Base-by-base conservation (phyloP, 306 rosid species). In the Begonia masoniana region DNA sequence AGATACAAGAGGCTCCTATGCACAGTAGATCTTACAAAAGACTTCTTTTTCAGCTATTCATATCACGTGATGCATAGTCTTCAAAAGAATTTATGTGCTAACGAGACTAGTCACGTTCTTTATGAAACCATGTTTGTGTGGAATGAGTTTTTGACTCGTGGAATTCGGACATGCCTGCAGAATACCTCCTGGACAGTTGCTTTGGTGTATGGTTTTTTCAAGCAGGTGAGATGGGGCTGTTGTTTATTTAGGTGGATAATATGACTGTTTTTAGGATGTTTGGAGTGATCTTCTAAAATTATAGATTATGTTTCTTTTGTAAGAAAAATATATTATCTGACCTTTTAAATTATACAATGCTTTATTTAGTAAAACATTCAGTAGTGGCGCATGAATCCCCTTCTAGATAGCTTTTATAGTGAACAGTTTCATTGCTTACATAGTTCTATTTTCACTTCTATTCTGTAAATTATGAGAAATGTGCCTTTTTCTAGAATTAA, bases 1-100 rank as follows among this genome's bases (percentile, higher is more conserved):
- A 91, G 99, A 78, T 91, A 85, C 94, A 91, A 86, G 99, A 91
- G 75, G 94, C 94, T 91, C 75, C 75, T 91, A 72, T 78, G 94
- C 83, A 75, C 92, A 59, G 76, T 91, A 94, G 99, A 91, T 74
- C 96, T 91, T 69, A 76, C 92, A 1, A 91, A 85, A 88, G 99
- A 91, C 84, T 91, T 91, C 96, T 81, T 83, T 75, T 91, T 77
- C 81, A 91, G 99, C 88, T 91, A 91, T 78, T 83, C 99, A 26
- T 86, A 91, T 68, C 81, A 91, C 72, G 78, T 91, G 55, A 91
- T 91, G 99, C 84, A 63, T 56, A 86, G 99, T 74, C 84, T 86
- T 68, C 99, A 91, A 72, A 81, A 79, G 68, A 86, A 91, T 73
- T 76, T 91, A 53, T 73, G 88, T 70, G 78, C 69, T 58, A 60